These are phyloP conservation scores for Ciborinia camelliae DNA, from an alignment of 2,329 filamentous ascomycete species.

Conservation along the genomic window DNA sequence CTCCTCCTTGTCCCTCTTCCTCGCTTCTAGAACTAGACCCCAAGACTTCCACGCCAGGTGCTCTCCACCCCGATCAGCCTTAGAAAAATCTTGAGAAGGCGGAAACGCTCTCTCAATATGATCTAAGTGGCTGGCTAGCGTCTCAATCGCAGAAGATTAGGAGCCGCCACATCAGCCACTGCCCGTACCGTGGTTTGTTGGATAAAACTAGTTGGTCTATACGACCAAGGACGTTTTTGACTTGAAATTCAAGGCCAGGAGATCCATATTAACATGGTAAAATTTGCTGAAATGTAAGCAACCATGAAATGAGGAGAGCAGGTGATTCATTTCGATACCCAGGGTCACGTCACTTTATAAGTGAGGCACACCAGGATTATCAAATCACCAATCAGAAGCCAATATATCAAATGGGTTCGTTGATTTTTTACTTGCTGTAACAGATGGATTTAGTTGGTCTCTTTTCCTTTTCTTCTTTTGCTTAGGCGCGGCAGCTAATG, in stretches of 20 bases:
- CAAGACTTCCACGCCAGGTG: not conserved
- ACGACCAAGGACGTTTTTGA: too few species aligned
- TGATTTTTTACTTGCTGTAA: not conserved
- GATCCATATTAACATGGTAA: not conserved
- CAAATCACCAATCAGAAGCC: not conserved
- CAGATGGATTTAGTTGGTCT: not conserved
- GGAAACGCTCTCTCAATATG: not conserved
- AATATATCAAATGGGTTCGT: constrained; percentile 17
- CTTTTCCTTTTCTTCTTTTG: constrained; percentile 29
- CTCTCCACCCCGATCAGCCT: not conserved
- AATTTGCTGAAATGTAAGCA: not conserved
- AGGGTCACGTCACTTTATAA: not conserved
- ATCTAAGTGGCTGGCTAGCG: not conserved
- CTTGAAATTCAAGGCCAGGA: not conserved
- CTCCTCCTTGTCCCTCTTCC: too few species aligned
- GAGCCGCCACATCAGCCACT: not conserved
- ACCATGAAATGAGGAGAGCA: not conserved
- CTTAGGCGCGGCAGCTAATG: not conserved
- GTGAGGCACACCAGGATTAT: not conserved
- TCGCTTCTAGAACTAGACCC: not conserved
- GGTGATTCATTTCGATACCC: not conserved
- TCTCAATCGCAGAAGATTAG: not conserved
- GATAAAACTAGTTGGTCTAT: not conserved
- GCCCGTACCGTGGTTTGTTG: not conserved
- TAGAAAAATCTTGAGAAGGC: not conserved